Evolutionary conservation across 1,284 basidiomycete genomes (phyloP).

Genomic region (Veloporphyrellus conicus): DNA sequence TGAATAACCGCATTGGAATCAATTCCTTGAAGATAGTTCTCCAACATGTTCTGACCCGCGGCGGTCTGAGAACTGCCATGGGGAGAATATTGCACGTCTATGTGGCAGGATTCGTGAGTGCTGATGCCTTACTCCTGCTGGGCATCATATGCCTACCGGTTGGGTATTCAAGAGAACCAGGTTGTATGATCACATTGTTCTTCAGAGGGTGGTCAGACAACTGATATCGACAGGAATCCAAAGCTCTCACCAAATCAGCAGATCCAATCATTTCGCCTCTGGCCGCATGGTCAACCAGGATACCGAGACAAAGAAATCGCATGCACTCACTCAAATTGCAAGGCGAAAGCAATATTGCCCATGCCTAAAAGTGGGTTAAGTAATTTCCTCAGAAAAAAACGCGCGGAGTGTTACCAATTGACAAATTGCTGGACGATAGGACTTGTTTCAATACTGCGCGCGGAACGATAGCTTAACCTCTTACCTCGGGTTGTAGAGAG

Average conservation of each 20-base stretch:
- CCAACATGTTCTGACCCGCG: constrained; percentile 57
- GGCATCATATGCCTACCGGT: constrained; percentile 38
- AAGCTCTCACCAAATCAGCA: constrained; percentile 50
- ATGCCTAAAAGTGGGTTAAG: constrained; percentile 37
- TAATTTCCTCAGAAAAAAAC: not conserved
- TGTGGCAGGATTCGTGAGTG: not conserved
- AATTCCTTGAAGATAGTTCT: constrained; percentile 70
- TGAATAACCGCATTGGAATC: constrained; percentile 56
- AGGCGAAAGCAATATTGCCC: constrained; percentile 61
- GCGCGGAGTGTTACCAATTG: constrained; percentile 46
- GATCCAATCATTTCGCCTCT: constrained; percentile 56
- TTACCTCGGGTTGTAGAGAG: constrained; percentile 61
- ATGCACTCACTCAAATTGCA: constrained; percentile 53
- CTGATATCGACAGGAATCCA: constrained; percentile 15
- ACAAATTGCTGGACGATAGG: constrained; percentile 52
- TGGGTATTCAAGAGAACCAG: constrained; percentile 51
- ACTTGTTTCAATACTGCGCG: constrained; percentile 5
- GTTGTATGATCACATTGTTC: constrained; percentile 52
- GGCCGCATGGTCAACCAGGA: not conserved
- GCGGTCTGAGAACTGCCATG: constrained; percentile 49
- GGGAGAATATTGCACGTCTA: constrained; percentile 64
- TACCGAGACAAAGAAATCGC: not conserved
- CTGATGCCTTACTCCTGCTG: not conserved
- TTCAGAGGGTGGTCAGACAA: constrained; percentile 24
- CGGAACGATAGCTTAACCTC: constrained; percentile 3